Conservation (phyloP, 495 filamentous ascomycete species). For the Aspergillus olivimuriae region DNA sequence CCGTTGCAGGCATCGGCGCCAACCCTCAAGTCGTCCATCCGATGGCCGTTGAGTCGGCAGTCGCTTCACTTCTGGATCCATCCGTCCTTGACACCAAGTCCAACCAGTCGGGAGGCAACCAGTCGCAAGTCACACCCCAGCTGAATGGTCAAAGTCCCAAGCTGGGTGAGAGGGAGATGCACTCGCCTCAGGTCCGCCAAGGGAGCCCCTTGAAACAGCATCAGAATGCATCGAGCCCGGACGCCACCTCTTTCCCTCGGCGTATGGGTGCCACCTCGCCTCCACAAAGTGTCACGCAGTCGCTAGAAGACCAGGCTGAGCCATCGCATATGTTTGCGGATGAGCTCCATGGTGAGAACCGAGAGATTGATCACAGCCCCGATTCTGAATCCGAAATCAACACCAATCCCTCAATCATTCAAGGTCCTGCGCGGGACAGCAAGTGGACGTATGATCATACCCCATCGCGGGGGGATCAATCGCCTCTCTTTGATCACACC, state of each 20-base stretch:
- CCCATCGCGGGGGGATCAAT: conserved; percentile 38
- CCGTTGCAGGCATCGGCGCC: conserved; percentile 56
- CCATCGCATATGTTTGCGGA: conserved; percentile 53
- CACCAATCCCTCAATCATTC: conserved; percentile 73
- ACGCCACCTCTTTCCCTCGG: conserved; percentile 39
- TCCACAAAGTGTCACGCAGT: conserved; percentile 67
- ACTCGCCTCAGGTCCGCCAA: conserved; percentile 18
- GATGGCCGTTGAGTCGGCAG: conserved; percentile 73
- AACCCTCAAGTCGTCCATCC: conserved; percentile 73
- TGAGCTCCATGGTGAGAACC: conserved; percentile 51
- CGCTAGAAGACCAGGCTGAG: conserved; percentile 48
- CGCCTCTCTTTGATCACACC: conserved; percentile 35
- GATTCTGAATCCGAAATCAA: conserved; percentile 58
- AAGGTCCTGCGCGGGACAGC: conserved; percentile 52
- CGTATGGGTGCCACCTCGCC: conserved; percentile 55
- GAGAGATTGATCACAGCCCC: conserved; percentile 35
- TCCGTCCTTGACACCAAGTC: conserved; percentile 50
- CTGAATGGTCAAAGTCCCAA: conserved; percentile 5
- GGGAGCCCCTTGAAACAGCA: conserved; percentile 43
- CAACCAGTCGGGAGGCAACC: conserved; percentile 25
- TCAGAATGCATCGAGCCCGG: conserved; percentile 33
- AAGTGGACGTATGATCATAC: conserved; percentile 49
- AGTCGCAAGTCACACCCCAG: conserved; percentile 28
- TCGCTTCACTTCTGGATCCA: conserved; percentile 78
- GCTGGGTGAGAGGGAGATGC: conserved; percentile 14